These are phyloP conservation scores for Brassica cretica DNA, from an alignment of 345 rosid genomes.

Conservation along the genomic window DNA sequence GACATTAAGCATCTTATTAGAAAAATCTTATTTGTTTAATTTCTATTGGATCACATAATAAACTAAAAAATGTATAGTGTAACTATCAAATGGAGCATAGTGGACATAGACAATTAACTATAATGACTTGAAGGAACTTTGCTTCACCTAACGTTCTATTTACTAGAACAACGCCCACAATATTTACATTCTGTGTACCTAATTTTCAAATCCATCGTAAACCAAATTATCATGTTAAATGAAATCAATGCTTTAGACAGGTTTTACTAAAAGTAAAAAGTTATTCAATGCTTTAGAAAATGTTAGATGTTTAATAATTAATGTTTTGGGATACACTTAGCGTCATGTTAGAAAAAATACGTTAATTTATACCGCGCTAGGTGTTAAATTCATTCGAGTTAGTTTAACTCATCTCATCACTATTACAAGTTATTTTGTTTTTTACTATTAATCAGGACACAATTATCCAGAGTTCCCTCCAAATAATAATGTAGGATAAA, in stretches of 20 bases:
- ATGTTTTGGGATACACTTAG: too few species aligned
- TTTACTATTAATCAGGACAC: not conserved
- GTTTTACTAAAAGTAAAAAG: not conserved
- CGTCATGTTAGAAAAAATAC: too few species aligned
- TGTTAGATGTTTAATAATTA: not conserved
- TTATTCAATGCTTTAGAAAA: not conserved
- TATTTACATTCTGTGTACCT: constrained; percentile 18
- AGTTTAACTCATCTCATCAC: too few species aligned
- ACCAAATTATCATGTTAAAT: not conserved
- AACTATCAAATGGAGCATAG: constrained; percentile 12
- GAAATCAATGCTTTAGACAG: not conserved
- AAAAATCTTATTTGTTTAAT: not conserved
- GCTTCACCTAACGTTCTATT: constrained; percentile 33
- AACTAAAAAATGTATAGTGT: constrained; percentile 18
- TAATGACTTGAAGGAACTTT: constrained; percentile 21
- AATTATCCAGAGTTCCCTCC: constrained; percentile 26
- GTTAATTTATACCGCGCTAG: too few species aligned
- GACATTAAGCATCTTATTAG: constrained; percentile 29
- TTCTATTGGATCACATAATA: not conserved
- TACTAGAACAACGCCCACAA: constrained; percentile 15
- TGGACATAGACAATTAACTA: constrained; percentile 19
- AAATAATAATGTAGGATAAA: constrained; percentile 28
- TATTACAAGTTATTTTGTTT: too few species aligned
- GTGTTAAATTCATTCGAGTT: too few species aligned
- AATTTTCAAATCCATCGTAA: constrained; percentile 6